These are phyloP conservation scores for Pseudogymnoascus sp. DNA, from an alignment of 2,329 filamentous ascomycete genomes.

Conservation along the genomic window DNA sequence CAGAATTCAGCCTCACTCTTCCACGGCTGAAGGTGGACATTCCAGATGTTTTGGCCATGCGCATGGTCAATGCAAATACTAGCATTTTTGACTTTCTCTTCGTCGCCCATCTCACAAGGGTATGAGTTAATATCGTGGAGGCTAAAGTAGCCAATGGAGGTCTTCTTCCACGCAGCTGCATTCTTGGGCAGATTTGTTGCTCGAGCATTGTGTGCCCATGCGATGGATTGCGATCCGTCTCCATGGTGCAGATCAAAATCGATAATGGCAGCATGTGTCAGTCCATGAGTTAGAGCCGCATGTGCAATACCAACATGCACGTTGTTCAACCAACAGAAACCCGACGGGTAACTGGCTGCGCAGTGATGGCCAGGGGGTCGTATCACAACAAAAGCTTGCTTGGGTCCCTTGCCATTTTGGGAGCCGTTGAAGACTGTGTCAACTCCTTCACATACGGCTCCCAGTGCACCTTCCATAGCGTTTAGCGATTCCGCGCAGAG, in stretches of 20 bases:
- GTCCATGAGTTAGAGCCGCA: constrained; percentile 69
- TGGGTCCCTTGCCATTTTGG: constrained; percentile 43
- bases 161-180: constrained; percentile 68
- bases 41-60: constrained; percentile 92
- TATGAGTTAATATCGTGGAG: constrained; percentile 98
- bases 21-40: constrained; percentile 87
- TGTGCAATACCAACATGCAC: constrained; percentile 95
- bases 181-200: constrained; percentile 58
- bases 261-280: constrained; percentile 90
- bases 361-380: constrained; percentile 94
- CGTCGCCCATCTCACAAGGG: constrained; percentile 88
- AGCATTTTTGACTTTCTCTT: constrained; percentile 86
- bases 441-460: constrained; percentile 87
- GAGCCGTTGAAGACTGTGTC: constrained; percentile 66
- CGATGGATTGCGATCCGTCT: constrained; percentile 89
- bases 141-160: constrained; percentile 90
- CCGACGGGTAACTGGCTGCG: constrained; percentile 78
- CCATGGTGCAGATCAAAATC: constrained; percentile 90
- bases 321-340: constrained; percentile 98
- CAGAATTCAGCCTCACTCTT: constrained; percentile 79
- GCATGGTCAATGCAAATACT: constrained; percentile 92
- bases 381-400: constrained; percentile 82
- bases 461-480: constrained; percentile 83
- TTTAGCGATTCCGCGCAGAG: constrained; percentile 77
- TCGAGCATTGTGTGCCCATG: constrained; percentile 81